These are phyloP conservation scores for Geum urbanum DNA, from an alignment of 306 rosid genomes.

Conservation along the genomic window DNA sequence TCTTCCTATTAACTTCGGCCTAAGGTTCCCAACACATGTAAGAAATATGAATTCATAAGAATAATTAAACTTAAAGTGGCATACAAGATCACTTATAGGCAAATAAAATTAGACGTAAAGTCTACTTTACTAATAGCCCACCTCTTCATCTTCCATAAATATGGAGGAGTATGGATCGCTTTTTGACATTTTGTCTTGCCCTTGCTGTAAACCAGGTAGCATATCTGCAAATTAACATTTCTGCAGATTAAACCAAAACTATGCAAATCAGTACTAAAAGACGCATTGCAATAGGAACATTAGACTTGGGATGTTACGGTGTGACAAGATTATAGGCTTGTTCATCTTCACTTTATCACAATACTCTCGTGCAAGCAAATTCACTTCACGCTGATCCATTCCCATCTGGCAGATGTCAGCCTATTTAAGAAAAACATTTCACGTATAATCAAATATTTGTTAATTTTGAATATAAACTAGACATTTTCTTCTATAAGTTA, in stretches of 20 bases:
- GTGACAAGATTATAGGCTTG: constrained; percentile 84
- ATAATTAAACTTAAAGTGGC: no score
- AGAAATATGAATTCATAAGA: no score
- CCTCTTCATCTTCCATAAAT: constrained; percentile 94
- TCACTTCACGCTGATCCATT: constrained; percentile 86
- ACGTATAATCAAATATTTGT: no score
- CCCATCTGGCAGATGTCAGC: constrained; percentile 79
- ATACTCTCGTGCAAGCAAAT: constrained; percentile 77
- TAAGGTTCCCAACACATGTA: no score
- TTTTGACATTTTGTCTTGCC: constrained; percentile 88
- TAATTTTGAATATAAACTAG: no score
- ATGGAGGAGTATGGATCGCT: constrained; percentile 71
- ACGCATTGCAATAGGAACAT: neutral
- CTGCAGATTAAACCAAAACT: neutral
- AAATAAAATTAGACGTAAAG: no score
- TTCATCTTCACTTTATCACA: constrained; percentile 77
- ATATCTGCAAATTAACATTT: constrained; percentile 51
- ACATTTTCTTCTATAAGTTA: no score
- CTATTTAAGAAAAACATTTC: no score
- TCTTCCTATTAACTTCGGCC: constrained; percentile 59
- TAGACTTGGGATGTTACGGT: constrained; percentile 42
- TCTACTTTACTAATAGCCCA: constrained; percentile 5
- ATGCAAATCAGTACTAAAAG: neutral
- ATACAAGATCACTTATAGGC: no score
- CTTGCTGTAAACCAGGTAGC: constrained; percentile 81